phyloP scores from a whole-genome alignment of 768 basidiomycete species.

The Hypsizygus marmoreus region DNA sequence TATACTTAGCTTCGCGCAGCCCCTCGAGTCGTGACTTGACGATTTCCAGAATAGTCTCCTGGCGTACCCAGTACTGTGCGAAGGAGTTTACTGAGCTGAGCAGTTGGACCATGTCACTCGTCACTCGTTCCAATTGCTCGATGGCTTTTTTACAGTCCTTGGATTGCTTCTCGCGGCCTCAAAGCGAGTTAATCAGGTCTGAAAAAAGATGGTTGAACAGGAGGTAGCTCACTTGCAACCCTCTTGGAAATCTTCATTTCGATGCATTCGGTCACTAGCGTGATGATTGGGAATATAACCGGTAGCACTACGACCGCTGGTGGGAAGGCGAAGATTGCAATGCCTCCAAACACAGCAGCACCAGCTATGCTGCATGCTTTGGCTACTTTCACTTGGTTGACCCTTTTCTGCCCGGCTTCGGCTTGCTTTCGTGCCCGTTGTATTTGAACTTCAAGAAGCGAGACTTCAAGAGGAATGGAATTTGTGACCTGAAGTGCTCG shows the following conservation, averaged over 20 bases:
- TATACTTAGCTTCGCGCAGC: conserved; percentile 6
- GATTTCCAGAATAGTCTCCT: conserved; percentile 10
- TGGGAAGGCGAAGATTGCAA: conserved; percentile 14
- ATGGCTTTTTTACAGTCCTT: conserved; percentile 8
- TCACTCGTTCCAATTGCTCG: conserved; percentile 2
- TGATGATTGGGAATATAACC: conserved; percentile 16
- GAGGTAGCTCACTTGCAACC: conserved; percentile 16
- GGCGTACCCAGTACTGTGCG: conserved; percentile 11
- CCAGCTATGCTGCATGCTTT: conserved; percentile 16
- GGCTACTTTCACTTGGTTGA: conserved; percentile 7
- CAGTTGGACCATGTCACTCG: conserved; percentile 9
- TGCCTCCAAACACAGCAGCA: conserved; percentile 16
- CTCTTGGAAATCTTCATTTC: conserved; percentile 12
- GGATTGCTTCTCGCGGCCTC: conserved; percentile 15
- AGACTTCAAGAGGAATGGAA: conserved; percentile 14
- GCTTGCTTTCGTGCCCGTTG: not conserved
- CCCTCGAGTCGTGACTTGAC: conserved; percentile 9
- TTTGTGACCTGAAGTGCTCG: conserved; percentile 17
- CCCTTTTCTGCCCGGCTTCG: conserved; percentile 8
- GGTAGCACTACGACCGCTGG: conserved; percentile 20
- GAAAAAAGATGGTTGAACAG: not conserved
- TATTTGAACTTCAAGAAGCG: conserved; percentile 11
- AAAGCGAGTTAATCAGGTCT: not conserved
- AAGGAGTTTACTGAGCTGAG: conserved; percentile 10
- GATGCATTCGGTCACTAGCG: conserved; percentile 14